A percentile compares a stretch with the other conserved stretches of the same genome.
These are phyloP conservation scores for Ophiocordyceps sinensis DNA, from an alignment of 2,329 filamentous ascomycete species.

Conservation along the genomic window DNA sequence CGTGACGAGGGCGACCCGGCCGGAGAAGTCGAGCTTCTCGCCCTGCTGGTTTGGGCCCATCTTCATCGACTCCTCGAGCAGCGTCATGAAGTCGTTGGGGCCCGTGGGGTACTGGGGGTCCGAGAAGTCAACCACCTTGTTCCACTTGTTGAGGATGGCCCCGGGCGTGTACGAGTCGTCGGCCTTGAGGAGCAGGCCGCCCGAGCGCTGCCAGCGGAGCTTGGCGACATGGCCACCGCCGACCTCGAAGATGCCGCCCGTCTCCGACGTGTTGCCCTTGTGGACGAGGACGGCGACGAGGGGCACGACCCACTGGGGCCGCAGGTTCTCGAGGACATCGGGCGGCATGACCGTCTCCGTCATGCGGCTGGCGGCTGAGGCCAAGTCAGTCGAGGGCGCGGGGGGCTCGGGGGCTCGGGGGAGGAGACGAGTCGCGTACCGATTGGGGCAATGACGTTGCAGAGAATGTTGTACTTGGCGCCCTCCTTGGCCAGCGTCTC, in stretches of 20 bases:
- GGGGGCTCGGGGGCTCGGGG: background rate
- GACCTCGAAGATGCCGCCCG: slow-evolving; percentile 81
- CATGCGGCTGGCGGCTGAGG: slow-evolving; percentile 75
- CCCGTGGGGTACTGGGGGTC: slow-evolving; percentile 66
- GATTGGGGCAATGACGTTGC: slow-evolving; percentile 90
- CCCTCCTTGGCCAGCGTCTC: slow-evolving; percentile 98
- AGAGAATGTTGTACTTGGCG: slow-evolving; percentile 91
- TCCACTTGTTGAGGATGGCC: slow-evolving; percentile 81
- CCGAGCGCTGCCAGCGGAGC: slow-evolving; percentile 86
- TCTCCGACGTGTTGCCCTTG: slow-evolving; percentile 69
- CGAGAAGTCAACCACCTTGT: slow-evolving; percentile 75
- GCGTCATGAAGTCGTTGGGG: slow-evolving; percentile 72
- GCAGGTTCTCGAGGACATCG: slow-evolving; percentile 72
- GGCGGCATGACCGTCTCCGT: slow-evolving; percentile 90
- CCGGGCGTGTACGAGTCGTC: slow-evolving; percentile 80
- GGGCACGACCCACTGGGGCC: slow-evolving; percentile 91
- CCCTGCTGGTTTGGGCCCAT: slow-evolving; percentile 57
- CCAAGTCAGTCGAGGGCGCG: slow-evolving; percentile 6
- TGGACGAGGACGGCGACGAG: slow-evolving; percentile 81
- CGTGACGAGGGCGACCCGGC: slow-evolving; percentile 75
- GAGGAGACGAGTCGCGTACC: slow-evolving; percentile 14
- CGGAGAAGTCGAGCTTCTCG: slow-evolving; percentile 65
- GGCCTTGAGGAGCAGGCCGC: slow-evolving; percentile 76
- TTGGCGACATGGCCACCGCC: slow-evolving; percentile 89
- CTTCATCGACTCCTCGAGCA: slow-evolving; percentile 75